phyloP scores from a whole-genome alignment of 2,329 filamentous ascomycete species.

The Metarhizium anisopliae region DNA sequence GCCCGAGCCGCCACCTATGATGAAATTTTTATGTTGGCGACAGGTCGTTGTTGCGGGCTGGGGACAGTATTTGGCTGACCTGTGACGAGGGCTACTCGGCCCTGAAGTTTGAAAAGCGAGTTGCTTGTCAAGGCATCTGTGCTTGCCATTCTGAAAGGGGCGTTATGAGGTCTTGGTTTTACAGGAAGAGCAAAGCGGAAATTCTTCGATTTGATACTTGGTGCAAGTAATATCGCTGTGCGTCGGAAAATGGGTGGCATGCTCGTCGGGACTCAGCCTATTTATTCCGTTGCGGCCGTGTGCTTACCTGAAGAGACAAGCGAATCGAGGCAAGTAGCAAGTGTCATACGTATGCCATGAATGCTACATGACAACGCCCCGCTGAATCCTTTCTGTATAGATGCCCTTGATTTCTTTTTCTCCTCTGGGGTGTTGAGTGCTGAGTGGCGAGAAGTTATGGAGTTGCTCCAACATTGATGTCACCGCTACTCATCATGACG shows the following conservation, averaged over 20 bases:
- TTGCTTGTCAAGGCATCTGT: constrained; percentile 23
- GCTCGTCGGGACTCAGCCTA: neutral
- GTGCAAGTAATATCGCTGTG: neutral
- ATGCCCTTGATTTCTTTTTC: neutral
- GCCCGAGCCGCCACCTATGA: constrained; percentile 44
- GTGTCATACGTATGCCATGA: neutral
- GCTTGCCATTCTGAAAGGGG: constrained; percentile 4
- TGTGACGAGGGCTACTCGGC: constrained; percentile 36
- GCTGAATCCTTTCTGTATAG: neutral
- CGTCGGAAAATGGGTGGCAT: neutral
- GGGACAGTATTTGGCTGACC: constrained; percentile 16
- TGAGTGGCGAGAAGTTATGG: neutral
- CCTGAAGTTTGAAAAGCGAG: constrained; percentile 32
- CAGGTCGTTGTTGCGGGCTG: too few relatives aligned
- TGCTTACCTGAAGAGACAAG: neutral
- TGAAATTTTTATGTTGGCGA: neutral
- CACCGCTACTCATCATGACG: neutral
- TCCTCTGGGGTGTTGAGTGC: neutral
- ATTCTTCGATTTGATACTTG: neutral
- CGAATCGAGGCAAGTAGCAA: neutral
- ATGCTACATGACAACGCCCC: too few relatives aligned
- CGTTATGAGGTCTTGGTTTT: neutral
- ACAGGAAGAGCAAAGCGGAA: neutral
- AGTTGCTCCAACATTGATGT: neutral
- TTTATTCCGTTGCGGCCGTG: neutral